These are phyloP conservation scores for Dimocarpus longan DNA, from an alignment of 345 rosid genomes.

Conservation along the genomic window DNA sequence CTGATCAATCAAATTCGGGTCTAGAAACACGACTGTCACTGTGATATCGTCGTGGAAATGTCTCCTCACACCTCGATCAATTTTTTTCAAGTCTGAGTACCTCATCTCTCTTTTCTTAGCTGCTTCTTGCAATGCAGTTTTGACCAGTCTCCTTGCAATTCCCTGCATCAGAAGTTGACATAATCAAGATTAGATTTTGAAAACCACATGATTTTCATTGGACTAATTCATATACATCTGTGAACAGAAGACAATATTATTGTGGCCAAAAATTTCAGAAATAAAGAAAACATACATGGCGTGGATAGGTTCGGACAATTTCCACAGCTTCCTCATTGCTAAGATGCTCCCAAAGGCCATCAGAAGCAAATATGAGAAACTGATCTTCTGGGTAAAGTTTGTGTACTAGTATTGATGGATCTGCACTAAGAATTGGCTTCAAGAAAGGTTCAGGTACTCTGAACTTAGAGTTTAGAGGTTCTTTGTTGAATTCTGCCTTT, in stretches of 20 bases:
- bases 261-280: not conserved
- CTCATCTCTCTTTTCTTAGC: conserved; percentile 90
- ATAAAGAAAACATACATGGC: conserved; percentile 43
- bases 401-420: conserved; percentile 62
- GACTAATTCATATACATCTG: too few species aligned
- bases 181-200: too few species aligned
- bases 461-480: conserved; percentile 61
- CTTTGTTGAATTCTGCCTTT: conserved; percentile 76
- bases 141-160: conserved; percentile 66
- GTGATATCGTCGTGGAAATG: conserved; percentile 83
- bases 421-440: conserved; percentile 69
- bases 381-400: conserved; percentile 60
- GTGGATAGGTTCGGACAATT: conserved; percentile 55
- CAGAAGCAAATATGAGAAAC: conserved; percentile 81
- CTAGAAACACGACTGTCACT: conserved; percentile 53
- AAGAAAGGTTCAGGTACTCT: conserved; percentile 54
- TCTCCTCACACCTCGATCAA: conserved; percentile 64
- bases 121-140: conserved; percentile 68
- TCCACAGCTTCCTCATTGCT: conserved; percentile 69
- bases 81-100: conserved; percentile 66
- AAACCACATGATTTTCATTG: too few species aligned
- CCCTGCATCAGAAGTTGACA: conserved; percentile 44
- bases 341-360: conserved; percentile 92
- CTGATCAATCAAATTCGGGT: conserved; percentile 17
- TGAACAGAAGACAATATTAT: too few species aligned